Base-by-base conservation (phyloP, 1,139 yeast genomes). In the Lodderomyces elongisporus region DNA sequence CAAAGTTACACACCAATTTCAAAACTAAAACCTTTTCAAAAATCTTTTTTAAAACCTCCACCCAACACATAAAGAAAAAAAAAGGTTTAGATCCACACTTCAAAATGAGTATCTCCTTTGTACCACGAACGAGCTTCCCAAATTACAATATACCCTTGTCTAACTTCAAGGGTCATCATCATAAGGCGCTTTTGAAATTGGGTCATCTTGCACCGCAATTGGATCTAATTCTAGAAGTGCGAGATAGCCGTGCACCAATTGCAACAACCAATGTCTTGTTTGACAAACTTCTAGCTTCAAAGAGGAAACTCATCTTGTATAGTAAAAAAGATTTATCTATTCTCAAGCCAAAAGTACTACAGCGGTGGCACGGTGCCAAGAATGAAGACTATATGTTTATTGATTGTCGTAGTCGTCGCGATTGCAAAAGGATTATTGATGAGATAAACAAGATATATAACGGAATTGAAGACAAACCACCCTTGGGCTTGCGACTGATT, bases 101-200 rank as follows among this genome's bases (percentile, higher is more conserved):
- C n/a, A n/a, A n/a, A n/a, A n/a, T n/a, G n/a, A n/a, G n/a, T n/a
- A n/a, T 7, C 22, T 18, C 22, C 10, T 54, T 77, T 44, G 51
- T 51, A 49, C 79, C 74, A 16, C 52, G 77, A 30, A 45, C 54
- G 32, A 41, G 56, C 13, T 77, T 84, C 45, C 96, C 96, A 1
- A 66, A 71, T 21, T 84, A 81, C 51, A 76, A 77, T 36, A 72
- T 88, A 12, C 70, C 79, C 0, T 57, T 81, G 23, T 77, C 95
- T 4, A 89, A 85, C 55, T 87, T 88, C 60, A 87, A 87, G 47
- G 96, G 96, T 10, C 96, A 89, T 52, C 97, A 91, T 51, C 77
- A 78, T 42, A 80, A 79, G 40, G 96, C 96, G 0, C 62, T 91
- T 24, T 74, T 78, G 30, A 72, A 68, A 43, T 76, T 89, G 59